Percentiles rank a stretch among this genome's conserved stretches.
Evolutionary conservation across 371 early-diverging fungal genomes (phyloP).

Genomic region (Chytridium lagenaria): DNA sequence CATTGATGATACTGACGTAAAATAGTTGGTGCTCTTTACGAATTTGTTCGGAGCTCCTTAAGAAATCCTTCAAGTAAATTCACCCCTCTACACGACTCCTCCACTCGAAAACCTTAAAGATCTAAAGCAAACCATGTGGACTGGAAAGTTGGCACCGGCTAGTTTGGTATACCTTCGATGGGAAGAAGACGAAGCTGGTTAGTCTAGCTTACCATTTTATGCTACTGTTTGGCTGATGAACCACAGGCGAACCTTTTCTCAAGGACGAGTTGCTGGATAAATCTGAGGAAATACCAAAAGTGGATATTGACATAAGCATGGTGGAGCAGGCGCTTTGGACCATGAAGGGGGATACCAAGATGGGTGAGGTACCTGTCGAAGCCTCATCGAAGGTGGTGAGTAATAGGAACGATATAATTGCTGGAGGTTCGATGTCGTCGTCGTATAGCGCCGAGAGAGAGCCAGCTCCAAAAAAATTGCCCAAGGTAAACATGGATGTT

Average conservation of each 20-base stretch:
- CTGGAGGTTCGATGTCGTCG: too few relatives aligned
- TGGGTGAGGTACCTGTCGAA: slow-evolving; percentile 34
- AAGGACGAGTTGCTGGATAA: slow-evolving; percentile 7
- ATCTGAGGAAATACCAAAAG: slow-evolving; percentile 2
- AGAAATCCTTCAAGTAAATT: slow-evolving; percentile 29
- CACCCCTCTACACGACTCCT: slow-evolving; percentile 43
- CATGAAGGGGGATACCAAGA: neutral
- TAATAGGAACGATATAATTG: too few relatives aligned
- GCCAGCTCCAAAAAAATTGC: too few relatives aligned
- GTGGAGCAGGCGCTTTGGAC: neutral
- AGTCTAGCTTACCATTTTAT: slow-evolving; percentile 14
- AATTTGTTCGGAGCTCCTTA: slow-evolving; percentile 12
- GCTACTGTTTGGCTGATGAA: slow-evolving; percentile 1
- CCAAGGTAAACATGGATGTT: too few relatives aligned
- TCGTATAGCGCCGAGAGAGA: too few relatives aligned
- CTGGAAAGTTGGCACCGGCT: slow-evolving; percentile 58
- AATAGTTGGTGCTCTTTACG: slow-evolving; percentile 10
- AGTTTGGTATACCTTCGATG: slow-evolving; percentile 54
- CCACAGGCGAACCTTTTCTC: neutral
- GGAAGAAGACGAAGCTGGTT: slow-evolving; percentile 18
- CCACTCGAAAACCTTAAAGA: slow-evolving; percentile 35
- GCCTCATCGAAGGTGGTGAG: neutral
- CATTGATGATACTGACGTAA: neutral
- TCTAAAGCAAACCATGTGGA: slow-evolving; percentile 48
- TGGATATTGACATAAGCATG: neutral